Base-by-base conservation (phyloP, 306 rosid genomes). In the Spatholobus suberectus region DNA sequence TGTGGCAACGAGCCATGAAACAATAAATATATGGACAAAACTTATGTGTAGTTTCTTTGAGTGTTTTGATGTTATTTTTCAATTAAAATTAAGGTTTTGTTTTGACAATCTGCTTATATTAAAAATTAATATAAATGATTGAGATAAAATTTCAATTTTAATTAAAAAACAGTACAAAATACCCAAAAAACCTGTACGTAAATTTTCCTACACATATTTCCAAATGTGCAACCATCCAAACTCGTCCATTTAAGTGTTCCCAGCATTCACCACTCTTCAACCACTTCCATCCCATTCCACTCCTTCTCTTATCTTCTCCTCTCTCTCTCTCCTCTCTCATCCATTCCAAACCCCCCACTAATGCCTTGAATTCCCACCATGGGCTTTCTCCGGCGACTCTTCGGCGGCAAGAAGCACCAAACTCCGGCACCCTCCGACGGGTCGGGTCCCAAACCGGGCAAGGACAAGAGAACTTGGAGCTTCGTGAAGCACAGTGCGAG, bases 351-450 rank as follows among this genome's bases (percentile, higher is more conserved):
- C n/a, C n/a, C n/a, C n/a, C n/a, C 72, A 15, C 78, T 74, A 38
- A 90, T 89, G 90, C 84, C 40, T 47, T 87, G 85, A 86, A 49
- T 14, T 21, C 15, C 4, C 76, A 85, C 86, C 71, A 95, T 95
- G 99, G 98, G 96, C 73, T 93, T 95, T 84, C 80, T 95, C 94
- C 92, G 92, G 85, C 96, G 97, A 52, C 92, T 95, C 62, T 93
- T 95, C 87, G 91, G 92, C 83, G 69, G 84, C 4, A 92, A 82
- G 52, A 88, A 82, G 46, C 63, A 87, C 77, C 79, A 2, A 3
- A 72, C 73, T 1, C 68, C 76, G 1, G 55, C 77, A 13, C 43
- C 73, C 23, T 0, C 82, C 5, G 44, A 8, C 40, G 68, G 63
- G 35, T 44, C 86, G 46, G 73, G 20, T 61, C 24, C 26, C 14